Conservation (phyloP, 1,284 basidiomycete species). For the Heterobasidion occidentale region DNA sequence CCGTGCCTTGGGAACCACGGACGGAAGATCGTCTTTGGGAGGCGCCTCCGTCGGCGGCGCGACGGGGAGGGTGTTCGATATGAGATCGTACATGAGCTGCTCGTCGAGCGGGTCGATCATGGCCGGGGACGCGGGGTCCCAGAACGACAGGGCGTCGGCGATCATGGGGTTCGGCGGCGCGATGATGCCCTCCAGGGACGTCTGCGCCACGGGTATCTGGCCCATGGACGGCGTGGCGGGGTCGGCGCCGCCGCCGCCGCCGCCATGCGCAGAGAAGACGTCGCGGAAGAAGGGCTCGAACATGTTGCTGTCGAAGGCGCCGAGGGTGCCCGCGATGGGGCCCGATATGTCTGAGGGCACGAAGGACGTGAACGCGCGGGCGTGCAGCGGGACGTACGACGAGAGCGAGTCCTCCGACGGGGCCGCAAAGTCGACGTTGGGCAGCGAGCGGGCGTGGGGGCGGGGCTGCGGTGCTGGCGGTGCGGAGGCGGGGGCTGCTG, state of each 20-base stretch:
- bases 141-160: neutral
- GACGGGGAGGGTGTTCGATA: conserved; percentile 5
- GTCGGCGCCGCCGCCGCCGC: neutral
- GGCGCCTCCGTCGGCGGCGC: neutral
- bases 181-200: neutral
- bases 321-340: conserved; percentile 2
- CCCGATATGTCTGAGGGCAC: conserved; percentile 8
- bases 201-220: neutral
- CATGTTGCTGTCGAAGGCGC: conserved; percentile 9
- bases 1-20: neutral
- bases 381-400: conserved; percentile 3
- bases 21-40: neutral
- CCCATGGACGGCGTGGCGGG: neutral
- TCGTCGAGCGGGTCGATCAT: conserved; percentile 2
- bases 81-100: conserved; percentile 10
- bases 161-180: neutral
- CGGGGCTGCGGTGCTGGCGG: neutral
- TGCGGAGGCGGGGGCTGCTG: neutral
- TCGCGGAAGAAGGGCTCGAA: conserved; percentile 15
- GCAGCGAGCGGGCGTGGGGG: conserved; percentile 10
- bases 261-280: conserved; percentile 7
- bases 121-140: neutral
- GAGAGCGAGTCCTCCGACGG: conserved; percentile 6
- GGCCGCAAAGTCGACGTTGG: conserved; percentile 8
- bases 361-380: conserved; percentile 8